Percentiles rank a stretch among this genome's conserved stretches.
These are phyloP conservation scores for Ceratopteris richardii DNA, from an alignment of 75 land plant genomes.

Conservation along the genomic window DNA sequence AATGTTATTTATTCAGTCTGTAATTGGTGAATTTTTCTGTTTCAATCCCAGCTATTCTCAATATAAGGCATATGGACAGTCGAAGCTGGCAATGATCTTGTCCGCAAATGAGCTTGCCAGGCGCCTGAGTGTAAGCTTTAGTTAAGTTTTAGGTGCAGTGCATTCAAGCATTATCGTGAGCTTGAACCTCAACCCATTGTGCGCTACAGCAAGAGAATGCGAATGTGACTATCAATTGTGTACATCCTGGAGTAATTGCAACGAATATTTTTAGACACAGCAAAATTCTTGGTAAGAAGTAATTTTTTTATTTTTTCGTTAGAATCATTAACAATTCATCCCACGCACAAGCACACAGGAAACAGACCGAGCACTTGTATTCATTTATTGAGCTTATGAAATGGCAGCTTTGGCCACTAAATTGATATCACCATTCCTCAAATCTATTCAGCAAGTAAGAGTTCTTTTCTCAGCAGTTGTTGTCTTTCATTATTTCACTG, in stretches of 20 bases:
- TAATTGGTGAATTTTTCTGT: not conserved
- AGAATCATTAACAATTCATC: too few relatives aligned
- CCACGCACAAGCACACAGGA: too few relatives aligned
- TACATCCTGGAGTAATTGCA: slow-evolving; percentile 42
- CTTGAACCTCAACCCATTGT: too few relatives aligned
- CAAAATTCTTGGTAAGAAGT: not conserved
- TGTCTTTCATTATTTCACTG: too few relatives aligned
- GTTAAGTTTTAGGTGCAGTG: not conserved
- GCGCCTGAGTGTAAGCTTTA: slow-evolving; percentile 64
- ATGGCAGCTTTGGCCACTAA: too few relatives aligned
- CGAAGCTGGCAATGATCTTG: slow-evolving; percentile 72
- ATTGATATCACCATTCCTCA: too few relatives aligned
- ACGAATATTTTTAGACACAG: slow-evolving; percentile 20
- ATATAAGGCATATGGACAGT: slow-evolving; percentile 61
- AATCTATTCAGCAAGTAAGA: too few relatives aligned
- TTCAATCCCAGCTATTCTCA: slow-evolving; percentile 57
- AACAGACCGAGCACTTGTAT: too few relatives aligned
- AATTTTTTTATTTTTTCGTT: not conserved
- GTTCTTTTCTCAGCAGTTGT: too few relatives aligned
- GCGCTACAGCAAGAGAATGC: slow-evolving; percentile 37
- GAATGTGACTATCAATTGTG: slow-evolving; percentile 42
- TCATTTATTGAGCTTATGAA: too few relatives aligned
- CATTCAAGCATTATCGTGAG: too few relatives aligned
- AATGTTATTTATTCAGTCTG: too few relatives aligned
- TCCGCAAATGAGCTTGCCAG: slow-evolving; percentile 65